phyloP scores from a whole-genome alignment of 208 protist genomes.

The Tritrichomonas foetus region DNA sequence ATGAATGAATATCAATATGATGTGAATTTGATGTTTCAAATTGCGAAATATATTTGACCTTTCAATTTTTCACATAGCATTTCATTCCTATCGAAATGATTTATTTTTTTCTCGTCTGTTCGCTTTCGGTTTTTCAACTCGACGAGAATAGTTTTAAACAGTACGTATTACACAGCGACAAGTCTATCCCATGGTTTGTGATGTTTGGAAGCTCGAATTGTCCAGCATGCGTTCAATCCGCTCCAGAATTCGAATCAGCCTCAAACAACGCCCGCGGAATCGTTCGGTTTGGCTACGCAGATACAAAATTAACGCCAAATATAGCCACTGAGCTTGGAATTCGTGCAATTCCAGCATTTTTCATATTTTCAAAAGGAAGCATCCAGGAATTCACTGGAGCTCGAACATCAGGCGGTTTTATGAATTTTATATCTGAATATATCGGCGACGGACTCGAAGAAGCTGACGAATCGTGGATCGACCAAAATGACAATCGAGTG shows the following conservation, averaged over 20 bases:
- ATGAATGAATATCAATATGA: too few species aligned
- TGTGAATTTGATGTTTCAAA: too few species aligned
- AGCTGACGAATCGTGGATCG: conserved; percentile 5
- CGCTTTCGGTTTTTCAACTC: not conserved
- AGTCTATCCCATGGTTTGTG: not conserved
- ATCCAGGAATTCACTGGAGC: not conserved
- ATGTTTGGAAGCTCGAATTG: conserved; percentile 1
- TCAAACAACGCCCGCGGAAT: not conserved
- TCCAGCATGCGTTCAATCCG: not conserved
- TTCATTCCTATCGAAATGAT: too few species aligned
- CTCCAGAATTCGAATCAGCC: not conserved
- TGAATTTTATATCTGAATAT: not conserved
- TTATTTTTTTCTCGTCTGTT: too few species aligned
- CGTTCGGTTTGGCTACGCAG: not conserved
- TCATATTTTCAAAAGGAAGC: not conserved
- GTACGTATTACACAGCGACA: not conserved
- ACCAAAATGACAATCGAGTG: not conserved
- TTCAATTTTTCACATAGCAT: too few species aligned
- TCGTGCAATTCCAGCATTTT: not conserved
- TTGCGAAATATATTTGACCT: too few species aligned
- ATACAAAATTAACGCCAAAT: not conserved
- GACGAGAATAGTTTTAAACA: not conserved
- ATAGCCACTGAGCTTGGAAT: not conserved
- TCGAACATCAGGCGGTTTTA: not conserved
- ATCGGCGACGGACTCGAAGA: not conserved